A percentile compares a stretch with the other conserved stretches of the same genome.
Conservation (phyloP, 2,329 filamentous ascomycete genomes). For the Aspergillus latus region DNA sequence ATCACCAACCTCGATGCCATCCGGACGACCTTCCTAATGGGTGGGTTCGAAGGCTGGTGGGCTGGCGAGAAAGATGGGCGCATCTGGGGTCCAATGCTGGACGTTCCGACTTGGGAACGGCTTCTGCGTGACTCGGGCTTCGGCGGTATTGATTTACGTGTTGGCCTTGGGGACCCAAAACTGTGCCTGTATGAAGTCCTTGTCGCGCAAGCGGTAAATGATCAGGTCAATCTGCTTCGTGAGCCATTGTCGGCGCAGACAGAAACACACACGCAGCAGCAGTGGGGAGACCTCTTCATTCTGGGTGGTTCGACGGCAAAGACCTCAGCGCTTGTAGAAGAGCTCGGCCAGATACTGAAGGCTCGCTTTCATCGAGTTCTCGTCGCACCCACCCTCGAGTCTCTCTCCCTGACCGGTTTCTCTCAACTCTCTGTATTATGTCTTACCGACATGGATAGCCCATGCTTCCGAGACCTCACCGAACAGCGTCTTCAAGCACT, state of each 20-base stretch:
- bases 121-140: conserved; percentile 4
- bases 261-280: neutral
- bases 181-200: neutral
- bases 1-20: neutral
- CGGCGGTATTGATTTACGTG: neutral
- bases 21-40: neutral
- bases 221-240: neutral
- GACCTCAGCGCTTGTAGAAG: neutral
- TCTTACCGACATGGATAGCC: neutral
- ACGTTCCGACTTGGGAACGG: neutral
- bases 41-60: conserved; percentile 7
- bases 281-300: neutral
- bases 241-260: neutral
- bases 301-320: neutral
- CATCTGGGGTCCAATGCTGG: neutral
- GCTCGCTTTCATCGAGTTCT: neutral
- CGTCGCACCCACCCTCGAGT: neutral
- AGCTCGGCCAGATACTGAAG: neutral
- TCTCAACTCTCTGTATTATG: neutral
- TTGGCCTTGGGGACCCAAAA: neutral
- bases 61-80: neutral
- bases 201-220: conserved; percentile 7
- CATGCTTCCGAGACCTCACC: neutral
- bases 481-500: neutral
- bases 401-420: neutral